Evolutionary conservation across 495 filamentous ascomycete genomes (phyloP), one percentile per base, ranked within the genome.

Genomic region (Thozetella sp.): DNA sequence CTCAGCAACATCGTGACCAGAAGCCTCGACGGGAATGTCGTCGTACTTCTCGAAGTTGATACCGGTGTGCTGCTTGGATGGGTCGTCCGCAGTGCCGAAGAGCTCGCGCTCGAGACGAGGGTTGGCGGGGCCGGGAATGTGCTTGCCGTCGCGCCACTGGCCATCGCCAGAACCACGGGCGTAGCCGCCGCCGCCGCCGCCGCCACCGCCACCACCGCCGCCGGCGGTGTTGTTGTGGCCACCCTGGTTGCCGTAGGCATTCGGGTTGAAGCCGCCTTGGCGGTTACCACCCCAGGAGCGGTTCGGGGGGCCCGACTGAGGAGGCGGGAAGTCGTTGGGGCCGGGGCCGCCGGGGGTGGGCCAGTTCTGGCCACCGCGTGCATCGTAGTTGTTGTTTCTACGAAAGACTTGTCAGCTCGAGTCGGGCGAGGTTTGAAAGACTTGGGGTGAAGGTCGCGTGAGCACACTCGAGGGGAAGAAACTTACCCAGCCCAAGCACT

Each of bases 21-120:
- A 97, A 45, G 96, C 94, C 72, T 97, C 95, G 58, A 99, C 96
- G 30, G 95, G 95, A 66, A 99, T 99, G 71, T 99, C 95, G 68
- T 99, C 95, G 76, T 99, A 99, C 80, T 99, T 99, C 79, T 97
- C 87, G 70, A 99, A 99, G 83, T 99, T 99, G 88, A 99, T 98
- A 70, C 95, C 95, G 20, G 91, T 97, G 67, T 92, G 90, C 73
- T 97, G 90, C 80, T 97, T 97, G 62, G 90, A 86, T 57, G 93
- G 93, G 68, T 98, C 95, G 74, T 98, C 95, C 62, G 92, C 85
- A 46, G 90, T 87, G 69, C 95, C 95, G 76, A 97, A 99, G 50
- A 99, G 88, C 67, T 99, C 95, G 70, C 93, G 93, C 81, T 99
- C 95, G 23, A 95, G 58, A 65, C 93, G 93, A 56, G 88, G 83